Conservation (phyloP, 768 basidiomycete species). For the Boletus coccyginus region DNA sequence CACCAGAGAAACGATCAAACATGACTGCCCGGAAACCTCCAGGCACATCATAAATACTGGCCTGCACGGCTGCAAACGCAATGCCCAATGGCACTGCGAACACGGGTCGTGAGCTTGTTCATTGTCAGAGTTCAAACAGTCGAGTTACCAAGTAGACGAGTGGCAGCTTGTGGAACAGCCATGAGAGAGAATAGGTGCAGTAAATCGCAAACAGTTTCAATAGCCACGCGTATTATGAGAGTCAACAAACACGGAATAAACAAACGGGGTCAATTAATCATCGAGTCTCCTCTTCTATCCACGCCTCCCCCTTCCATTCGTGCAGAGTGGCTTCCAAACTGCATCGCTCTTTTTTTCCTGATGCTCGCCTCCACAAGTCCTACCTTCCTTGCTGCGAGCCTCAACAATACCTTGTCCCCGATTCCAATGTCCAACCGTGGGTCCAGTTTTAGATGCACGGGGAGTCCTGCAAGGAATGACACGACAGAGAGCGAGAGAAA, state of each 20-base stretch:
- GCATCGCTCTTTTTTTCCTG: constrained; percentile 93
- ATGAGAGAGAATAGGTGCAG: constrained; percentile 29
- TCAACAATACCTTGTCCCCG: constrained; percentile 87
- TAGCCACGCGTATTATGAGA: not conserved
- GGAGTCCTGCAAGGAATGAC: constrained; percentile 70
- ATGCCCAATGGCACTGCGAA: constrained; percentile 36
- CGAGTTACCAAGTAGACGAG: constrained; percentile 47
- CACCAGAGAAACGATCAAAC: constrained; percentile 96
- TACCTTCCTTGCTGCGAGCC: constrained; percentile 66
- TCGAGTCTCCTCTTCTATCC: constrained; percentile 49
- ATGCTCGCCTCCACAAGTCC: constrained; percentile 72
- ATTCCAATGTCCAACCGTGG: constrained; percentile 67
- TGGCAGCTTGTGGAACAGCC: constrained; percentile 50
- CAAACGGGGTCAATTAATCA: constrained; percentile 15
- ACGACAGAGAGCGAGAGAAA: constrained; percentile 83
- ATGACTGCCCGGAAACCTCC: constrained; percentile 94
- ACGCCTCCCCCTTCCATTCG: constrained; percentile 68
- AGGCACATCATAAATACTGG: constrained; percentile 73
- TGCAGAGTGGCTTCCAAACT: constrained; percentile 89
- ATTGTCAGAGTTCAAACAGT: not conserved
- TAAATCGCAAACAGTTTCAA: not conserved
- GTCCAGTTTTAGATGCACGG: constrained; percentile 82
- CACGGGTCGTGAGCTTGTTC: constrained; percentile 9
- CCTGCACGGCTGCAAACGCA: constrained; percentile 42
- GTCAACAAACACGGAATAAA: constrained; percentile 27